These are phyloP conservation scores for Inga laurina DNA, from an alignment of 306 rosid species.

Conservation along the genomic window DNA sequence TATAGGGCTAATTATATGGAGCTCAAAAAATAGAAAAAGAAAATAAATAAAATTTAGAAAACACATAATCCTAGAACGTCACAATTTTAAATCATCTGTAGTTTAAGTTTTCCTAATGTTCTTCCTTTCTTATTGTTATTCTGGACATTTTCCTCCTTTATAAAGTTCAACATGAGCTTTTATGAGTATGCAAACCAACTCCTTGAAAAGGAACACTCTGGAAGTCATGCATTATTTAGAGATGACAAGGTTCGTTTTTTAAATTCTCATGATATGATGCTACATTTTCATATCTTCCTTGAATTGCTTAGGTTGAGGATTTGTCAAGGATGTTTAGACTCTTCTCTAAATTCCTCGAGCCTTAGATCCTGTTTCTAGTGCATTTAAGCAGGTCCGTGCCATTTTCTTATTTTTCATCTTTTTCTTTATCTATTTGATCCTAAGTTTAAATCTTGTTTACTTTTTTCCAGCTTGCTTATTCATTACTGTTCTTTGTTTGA, in stretches of 20 bases:
- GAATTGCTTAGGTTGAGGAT: constrained; percentile 68
- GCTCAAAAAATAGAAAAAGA: background rate
- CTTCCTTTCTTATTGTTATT: background rate
- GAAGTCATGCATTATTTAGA: constrained; percentile 86
- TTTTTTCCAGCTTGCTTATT: constrained; percentile 16
- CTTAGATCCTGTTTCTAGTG: constrained; percentile 79
- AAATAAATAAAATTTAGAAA: background rate
- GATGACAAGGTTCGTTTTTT: constrained; percentile 69
- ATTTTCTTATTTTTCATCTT: constrained; percentile 15
- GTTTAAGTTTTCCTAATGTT: constrained; percentile 2
- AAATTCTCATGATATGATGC: background rate
- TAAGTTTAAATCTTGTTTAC: constrained; percentile 4
- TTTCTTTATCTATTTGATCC: background rate
- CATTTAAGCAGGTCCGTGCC: constrained; percentile 76
- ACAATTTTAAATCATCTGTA: background rate
- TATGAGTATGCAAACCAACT: constrained; percentile 72
- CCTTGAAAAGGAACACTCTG: constrained; percentile 90
- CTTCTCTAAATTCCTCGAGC: constrained; percentile 85
- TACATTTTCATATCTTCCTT: constrained; percentile 20
- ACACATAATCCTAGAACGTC: background rate
- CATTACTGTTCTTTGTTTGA: too few species aligned
- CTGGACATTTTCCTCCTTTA: constrained; percentile 24
- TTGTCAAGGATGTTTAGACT: constrained; percentile 95
- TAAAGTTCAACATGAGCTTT: constrained; percentile 86
- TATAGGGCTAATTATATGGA: background rate